Base-by-base conservation (phyloP, 75 land plant genomes). In the Picea sitchensis region DNA sequence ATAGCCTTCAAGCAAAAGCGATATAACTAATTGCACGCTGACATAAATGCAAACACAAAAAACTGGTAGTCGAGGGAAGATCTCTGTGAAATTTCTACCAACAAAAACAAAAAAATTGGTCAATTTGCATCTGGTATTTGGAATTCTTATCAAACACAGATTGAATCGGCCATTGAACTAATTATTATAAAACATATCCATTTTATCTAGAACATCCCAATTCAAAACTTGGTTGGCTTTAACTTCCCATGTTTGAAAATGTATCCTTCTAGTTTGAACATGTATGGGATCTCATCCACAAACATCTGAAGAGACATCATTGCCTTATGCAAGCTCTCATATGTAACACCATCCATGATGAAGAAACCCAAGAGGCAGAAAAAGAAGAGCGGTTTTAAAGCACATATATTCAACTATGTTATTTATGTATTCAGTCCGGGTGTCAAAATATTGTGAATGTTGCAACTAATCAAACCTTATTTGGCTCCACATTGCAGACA, bases 1-100 rank as follows among this genome's bases (percentile, higher is more conserved):
- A 26, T 26, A 26, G 26, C 26, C 26, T 26, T 26, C 26, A 26
- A 26, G 26, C 26, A 26, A 26, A 26, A 26, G 26, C 26, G 26
- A 26, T 0, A 26, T 26, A 26, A 26, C 26, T 26, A 26, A 26
- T 26, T 26, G 0, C 26, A 26, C 26, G 26, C 26, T 26, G 26
- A 26, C 26, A 26, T 26, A 26, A 26, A 26, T 26, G 26, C 26
- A 26, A 26, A 26, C 26, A 26, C 26, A 26, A 26, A 26, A 88
- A 93, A 5, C 90, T 88, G 3, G 81, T 80, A 0, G 95, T 80
- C 18, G 86, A 59, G 11, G 92, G 91, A 6, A 93, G 82, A 61
- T 93, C 91, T 5, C 91, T 72, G 78, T 93, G 95, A 61, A 93
- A 90, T 85, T 87, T 90, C 94, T 92, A 89, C 51, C 5, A 47